Percentiles rank a stretch among this genome's conserved stretches.
Conservation (phyloP, 805 yeast species). For the Lipomyces anomalus region DNA sequence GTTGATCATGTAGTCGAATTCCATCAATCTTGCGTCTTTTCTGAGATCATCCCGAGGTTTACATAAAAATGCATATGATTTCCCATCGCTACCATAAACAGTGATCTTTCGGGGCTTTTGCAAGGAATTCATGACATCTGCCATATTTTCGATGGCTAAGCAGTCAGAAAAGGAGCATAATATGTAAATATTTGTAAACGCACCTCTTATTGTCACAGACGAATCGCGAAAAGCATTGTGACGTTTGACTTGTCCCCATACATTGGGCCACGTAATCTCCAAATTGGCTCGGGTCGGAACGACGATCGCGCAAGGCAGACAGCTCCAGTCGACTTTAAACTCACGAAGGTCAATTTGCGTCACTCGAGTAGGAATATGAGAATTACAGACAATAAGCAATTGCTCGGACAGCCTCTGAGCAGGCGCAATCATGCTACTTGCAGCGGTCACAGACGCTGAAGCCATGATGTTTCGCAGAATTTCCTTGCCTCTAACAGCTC, state of each 20-base stretch:
- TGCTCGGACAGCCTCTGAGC: no score
- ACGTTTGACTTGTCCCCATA: no score
- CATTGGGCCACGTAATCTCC: no score
- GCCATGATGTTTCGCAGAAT: slow-evolving; percentile 32
- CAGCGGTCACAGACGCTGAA: neutral
- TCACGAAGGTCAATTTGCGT: no score
- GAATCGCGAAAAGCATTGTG: no score
- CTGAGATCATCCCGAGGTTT: slow-evolving; percentile 87
- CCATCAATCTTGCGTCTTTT: slow-evolving; percentile 92
- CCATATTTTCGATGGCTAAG: slow-evolving; percentile 66
- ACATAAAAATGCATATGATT: slow-evolving; percentile 66
- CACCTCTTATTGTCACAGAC: no score
- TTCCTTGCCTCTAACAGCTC: slow-evolving; percentile 43
- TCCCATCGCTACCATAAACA: slow-evolving; percentile 72
- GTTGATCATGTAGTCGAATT: slow-evolving; percentile 82
- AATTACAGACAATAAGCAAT: no score
- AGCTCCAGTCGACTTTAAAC: no score
- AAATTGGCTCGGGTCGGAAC: no score
- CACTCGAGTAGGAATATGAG: no score
- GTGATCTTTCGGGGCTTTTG: slow-evolving; percentile 80
- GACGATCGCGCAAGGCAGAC: no score
- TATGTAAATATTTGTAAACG: slow-evolving; percentile 41
- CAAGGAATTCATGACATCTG: slow-evolving; percentile 68
- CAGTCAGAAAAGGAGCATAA: slow-evolving; percentile 37
- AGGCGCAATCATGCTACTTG: no score